Evolutionary conservation across 1,284 basidiomycete species (phyloP).

Genomic region (Pseudomicrostroma phylloplanum): DNA sequence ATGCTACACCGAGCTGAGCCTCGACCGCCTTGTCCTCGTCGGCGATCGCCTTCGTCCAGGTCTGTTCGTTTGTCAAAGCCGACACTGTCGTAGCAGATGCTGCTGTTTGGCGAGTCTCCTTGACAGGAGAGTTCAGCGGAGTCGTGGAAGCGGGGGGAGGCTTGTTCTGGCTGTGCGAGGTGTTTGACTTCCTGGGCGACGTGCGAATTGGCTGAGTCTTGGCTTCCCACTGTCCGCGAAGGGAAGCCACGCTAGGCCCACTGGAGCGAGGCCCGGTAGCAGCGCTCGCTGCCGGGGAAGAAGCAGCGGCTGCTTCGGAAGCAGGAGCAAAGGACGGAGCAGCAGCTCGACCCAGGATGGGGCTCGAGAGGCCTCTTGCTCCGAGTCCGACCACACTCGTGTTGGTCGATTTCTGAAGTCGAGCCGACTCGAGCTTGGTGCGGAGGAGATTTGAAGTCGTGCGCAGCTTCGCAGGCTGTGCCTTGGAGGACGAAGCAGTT

Average conservation of each 20-base stretch:
- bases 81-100: too few species aligned
- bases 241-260: neutral
- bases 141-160: too few species aligned
- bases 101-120: too few species aligned
- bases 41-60: too few species aligned
- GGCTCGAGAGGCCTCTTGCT: neutral
- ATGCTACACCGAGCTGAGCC: too few species aligned
- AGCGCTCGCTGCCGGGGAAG: neutral
- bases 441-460: neutral
- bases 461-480: neutral
- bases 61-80: too few species aligned
- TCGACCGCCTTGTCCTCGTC: too few species aligned
- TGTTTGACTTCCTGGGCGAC: neutral
- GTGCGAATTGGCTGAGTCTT: neutral
- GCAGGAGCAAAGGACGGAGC: neutral
- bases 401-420: neutral
- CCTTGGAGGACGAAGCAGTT: neutral
- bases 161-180: too few species aligned
- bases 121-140: too few species aligned
- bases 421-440: slow-evolving; percentile 3
- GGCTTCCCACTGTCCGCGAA: neutral
- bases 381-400: neutral
- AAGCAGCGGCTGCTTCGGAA: neutral
- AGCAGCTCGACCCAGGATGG: slow-evolving; percentile 1
- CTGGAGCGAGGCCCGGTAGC: neutral